phyloP scores from a whole-genome alignment of 495 filamentous ascomycete species.

The Pseudevernia furfuracea region DNA sequence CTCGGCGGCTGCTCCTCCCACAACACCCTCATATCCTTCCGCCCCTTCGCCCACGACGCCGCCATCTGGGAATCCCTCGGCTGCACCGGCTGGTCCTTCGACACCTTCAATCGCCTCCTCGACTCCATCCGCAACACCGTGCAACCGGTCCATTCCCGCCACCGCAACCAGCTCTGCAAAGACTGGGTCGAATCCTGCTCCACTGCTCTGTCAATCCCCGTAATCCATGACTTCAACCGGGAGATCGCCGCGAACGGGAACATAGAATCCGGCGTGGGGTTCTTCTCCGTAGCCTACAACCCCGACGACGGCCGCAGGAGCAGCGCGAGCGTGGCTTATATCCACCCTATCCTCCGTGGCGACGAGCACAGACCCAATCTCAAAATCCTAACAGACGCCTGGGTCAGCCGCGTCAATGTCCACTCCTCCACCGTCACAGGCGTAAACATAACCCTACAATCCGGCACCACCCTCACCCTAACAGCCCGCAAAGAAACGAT shows the following conservation, averaged over 20 bases:
- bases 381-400: constrained; percentile 70
- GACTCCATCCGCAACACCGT: constrained; percentile 72
- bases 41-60: constrained; percentile 73
- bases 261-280: constrained; percentile 65
- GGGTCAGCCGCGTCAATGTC: constrained; percentile 70
- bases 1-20: constrained; percentile 80
- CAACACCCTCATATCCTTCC: constrained; percentile 81
- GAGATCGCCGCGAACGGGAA: constrained; percentile 61
- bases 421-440: constrained; percentile 52
- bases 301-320: constrained; percentile 69
- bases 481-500: constrained; percentile 62
- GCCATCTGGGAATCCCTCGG: constrained; percentile 64
- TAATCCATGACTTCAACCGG: constrained; percentile 74
- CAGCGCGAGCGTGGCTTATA: constrained; percentile 77
- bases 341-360: constrained; percentile 72
- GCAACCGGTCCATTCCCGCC: constrained; percentile 66
- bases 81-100: constrained; percentile 70
- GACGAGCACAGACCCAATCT: constrained; percentile 70
- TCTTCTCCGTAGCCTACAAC: constrained; percentile 79
- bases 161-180: constrained; percentile 75
- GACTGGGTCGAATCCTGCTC: constrained; percentile 75
- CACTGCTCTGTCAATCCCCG: constrained; percentile 61
- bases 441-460: constrained; percentile 58
- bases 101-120: constrained; percentile 64
- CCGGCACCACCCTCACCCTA: constrained; percentile 52